A percentile compares a stretch with the other conserved stretches of the same genome.
These are phyloP conservation scores for Aspergillus heteromorphus DNA, from an alignment of 495 filamentous ascomycete genomes.

Conservation along the genomic window DNA sequence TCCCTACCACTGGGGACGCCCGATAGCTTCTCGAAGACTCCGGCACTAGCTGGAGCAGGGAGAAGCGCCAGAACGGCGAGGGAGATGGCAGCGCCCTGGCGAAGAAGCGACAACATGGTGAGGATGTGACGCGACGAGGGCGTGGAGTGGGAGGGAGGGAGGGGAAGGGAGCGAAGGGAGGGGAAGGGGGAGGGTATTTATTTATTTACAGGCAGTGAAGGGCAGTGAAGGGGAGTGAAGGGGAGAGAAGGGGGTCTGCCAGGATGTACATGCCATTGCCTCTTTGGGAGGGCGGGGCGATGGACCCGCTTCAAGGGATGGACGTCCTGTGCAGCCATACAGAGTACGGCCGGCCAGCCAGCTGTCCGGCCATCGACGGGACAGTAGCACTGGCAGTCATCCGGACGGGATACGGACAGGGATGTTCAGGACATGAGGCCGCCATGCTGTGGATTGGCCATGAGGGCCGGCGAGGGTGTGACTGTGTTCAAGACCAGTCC, in stretches of 20 bases:
- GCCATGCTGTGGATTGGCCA: no score
- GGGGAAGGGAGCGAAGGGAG: background rate
- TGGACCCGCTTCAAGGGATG: background rate
- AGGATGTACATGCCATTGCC: slow-evolving; percentile 2
- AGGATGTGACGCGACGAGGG: background rate
- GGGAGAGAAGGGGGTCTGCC: background rate
- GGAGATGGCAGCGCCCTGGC: slow-evolving; percentile 29
- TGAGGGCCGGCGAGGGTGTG: no score
- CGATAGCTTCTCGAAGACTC: slow-evolving; percentile 34
- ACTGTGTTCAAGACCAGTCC: no score
- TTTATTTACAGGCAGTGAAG: background rate
- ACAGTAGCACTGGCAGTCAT: no score
- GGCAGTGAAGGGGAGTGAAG: no score
- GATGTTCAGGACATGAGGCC: no score
- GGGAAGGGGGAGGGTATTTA: background rate
- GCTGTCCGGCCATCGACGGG: no score
- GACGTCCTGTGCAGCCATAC: no score
- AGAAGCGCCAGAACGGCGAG: slow-evolving; percentile 38
- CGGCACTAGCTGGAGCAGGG: slow-evolving; percentile 27
- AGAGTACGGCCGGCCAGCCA: no score
- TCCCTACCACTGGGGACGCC: slow-evolving; percentile 31
- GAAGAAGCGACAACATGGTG: slow-evolving; percentile 27
- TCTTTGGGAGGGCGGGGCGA: background rate
- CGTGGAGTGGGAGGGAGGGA: background rate
- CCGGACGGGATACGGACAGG: no score